phyloP scores from a whole-genome alignment of 164 flowering plant species.

The Umbilicus rupestris region DNA sequence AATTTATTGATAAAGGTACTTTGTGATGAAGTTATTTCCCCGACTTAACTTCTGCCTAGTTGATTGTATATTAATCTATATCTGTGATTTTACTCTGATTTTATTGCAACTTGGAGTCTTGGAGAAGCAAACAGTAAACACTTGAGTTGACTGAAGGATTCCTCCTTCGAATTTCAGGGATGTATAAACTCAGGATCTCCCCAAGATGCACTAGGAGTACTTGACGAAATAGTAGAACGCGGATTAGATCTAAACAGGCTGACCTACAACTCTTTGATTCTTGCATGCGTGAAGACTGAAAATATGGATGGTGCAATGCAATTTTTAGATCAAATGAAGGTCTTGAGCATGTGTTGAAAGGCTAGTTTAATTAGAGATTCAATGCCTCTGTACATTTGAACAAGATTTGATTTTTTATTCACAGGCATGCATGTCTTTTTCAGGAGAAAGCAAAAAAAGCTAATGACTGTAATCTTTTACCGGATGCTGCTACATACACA shows the following conservation, averaged over 20 bases:
- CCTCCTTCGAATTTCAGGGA: constrained; percentile 34
- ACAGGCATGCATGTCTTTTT: constrained; percentile 11
- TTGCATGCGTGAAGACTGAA: constrained; percentile 46
- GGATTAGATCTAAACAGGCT: constrained; percentile 54
- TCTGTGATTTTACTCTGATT: too few species aligned
- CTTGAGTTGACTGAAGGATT: background rate
- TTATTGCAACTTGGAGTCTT: too few species aligned
- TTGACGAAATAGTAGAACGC: constrained; percentile 39
- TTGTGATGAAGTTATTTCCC: background rate
- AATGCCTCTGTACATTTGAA: constrained; percentile 5
- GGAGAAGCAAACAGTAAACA: background rate
- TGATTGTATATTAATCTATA: background rate
- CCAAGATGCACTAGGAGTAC: constrained; percentile 34
- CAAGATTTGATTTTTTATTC: background rate
- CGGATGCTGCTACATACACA: constrained; percentile 61
- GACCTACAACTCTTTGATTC: constrained; percentile 51
- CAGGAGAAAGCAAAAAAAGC: constrained; percentile 40
- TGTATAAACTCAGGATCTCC: constrained; percentile 43
- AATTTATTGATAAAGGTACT: constrained; percentile 70
- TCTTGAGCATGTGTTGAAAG: constrained; percentile 32
- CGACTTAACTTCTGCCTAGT: background rate
- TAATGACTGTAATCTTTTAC: constrained; percentile 24
- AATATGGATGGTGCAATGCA: constrained; percentile 46
- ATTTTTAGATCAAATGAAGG: constrained; percentile 65
- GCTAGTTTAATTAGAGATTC: constrained; percentile 42